Base-by-base conservation (phyloP, 2,329 filamentous ascomycete species). In the Nemania abortiva region DNA sequence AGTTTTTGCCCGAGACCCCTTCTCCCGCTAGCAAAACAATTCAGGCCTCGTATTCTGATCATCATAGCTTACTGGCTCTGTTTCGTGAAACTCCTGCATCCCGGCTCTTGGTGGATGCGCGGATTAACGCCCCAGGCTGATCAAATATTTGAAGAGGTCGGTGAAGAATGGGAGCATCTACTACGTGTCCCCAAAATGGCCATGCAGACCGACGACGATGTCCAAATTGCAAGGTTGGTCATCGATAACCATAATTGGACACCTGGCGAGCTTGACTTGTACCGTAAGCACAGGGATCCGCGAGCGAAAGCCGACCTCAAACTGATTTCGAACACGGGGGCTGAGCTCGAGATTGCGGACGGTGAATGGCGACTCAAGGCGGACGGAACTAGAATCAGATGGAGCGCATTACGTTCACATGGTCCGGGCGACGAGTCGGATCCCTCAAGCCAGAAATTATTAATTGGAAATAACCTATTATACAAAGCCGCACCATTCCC, bases 11-110 rank as follows among this genome's bases (percentile, higher is more conserved):
- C 85, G 6, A 74, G 75, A 0, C 69, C 70, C 5, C 86, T 88
- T 63, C 75, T 87, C 63, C 78, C 83, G 2, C 77, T 87, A 6
- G 81, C 82, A 1, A 79, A 81, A 15, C 71, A 81, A 27, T 78
- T 76, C 55, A 79, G 82, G 1, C 84, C 84, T 0, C 82, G 84
- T 31, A 82, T 86, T 2, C 78, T 89, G 0, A 70, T 88, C 59
- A 85, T 89, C 45, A 60, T 89, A 11, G 86, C 85, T 1, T 80
- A 89, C 71, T 87, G 87, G 67, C 79, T 86, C 6, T 80, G 81
- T 54, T 88, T 89, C 63, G 74, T 83, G 59, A 88, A 86, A 74
- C 61, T 86, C 1, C 3, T 66, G 11, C 77, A 79, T 11, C 61
- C 70, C 2, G 69, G 70, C 0, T 71, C 84, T 3, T 89, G 87